A percentile compares a stretch with the other conserved stretches of the same genome.
Evolutionary conservation across 345 rosid species (phyloP).

Genomic region (Anacardium occidentale): DNA sequence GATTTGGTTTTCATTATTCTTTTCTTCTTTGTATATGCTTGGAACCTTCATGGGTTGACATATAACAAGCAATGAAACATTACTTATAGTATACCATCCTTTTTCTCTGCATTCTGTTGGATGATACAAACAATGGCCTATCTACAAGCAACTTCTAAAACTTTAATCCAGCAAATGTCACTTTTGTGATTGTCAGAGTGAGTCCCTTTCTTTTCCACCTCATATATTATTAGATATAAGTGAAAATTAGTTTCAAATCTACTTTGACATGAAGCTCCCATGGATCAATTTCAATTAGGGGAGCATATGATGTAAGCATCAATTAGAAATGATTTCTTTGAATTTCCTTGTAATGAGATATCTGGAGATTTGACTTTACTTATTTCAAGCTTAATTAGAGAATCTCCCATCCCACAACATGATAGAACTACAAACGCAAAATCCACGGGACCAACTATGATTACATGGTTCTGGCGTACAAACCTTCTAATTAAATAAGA

Average conservation of each 20-base stretch:
- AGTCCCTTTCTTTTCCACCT: no score
- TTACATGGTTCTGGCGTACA: no score
- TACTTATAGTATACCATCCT: no score
- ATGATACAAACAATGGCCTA: no score
- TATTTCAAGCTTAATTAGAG: no score
- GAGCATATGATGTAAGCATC: neutral
- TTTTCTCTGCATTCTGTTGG: no score
- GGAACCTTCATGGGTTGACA: neutral
- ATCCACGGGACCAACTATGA: neutral
- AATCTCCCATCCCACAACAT: neutral
- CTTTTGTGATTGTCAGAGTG: no score
- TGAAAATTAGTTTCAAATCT: neutral
- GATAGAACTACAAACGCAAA: neutral
- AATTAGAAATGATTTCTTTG: no score
- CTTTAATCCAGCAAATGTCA: neutral
- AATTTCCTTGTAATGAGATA: neutral
- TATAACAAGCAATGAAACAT: no score
- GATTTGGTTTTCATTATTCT: neutral
- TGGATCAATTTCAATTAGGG: neutral
- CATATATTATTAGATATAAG: no score
- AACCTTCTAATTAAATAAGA: neutral
- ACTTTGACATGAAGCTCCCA: neutral
- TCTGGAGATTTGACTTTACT: neutral
- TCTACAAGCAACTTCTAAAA: neutral
- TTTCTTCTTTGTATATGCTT: neutral